These are phyloP conservation scores for Yarrowia bubula DNA, from an alignment of 805 yeast species.

Conservation along the genomic window DNA sequence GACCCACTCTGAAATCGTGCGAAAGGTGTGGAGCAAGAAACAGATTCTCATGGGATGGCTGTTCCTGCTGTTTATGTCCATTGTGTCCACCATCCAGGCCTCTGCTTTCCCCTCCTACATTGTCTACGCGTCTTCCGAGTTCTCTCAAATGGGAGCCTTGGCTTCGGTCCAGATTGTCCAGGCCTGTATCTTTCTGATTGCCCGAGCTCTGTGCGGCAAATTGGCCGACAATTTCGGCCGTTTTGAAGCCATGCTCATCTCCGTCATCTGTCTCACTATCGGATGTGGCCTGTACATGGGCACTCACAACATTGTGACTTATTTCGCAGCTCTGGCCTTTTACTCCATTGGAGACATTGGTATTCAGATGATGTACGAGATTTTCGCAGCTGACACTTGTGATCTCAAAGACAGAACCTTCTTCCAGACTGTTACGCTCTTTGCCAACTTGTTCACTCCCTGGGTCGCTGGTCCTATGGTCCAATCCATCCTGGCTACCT, in stretches of 20 bases:
- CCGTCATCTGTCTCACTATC: background rate
- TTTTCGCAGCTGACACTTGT: constrained; percentile 42
- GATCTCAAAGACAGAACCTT: constrained; percentile 44
- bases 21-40: constrained; percentile 11
- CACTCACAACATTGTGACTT: constrained; percentile 38
- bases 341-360: constrained; percentile 44
- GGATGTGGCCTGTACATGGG: constrained; percentile 19
- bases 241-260: constrained; percentile 13
- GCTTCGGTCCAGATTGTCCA: constrained; percentile 14
- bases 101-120: constrained; percentile 8
- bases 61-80: constrained; percentile 10
- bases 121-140: constrained; percentile 10
- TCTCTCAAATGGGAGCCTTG: constrained; percentile 1
- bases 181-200: constrained; percentile 4
- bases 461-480: constrained; percentile 42
- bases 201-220: constrained; percentile 8
- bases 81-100: background rate
- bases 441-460: constrained; percentile 44
- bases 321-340: constrained; percentile 42
- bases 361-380: constrained; percentile 40
- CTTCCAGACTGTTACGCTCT: constrained; percentile 39
- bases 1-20: constrained; percentile 19
- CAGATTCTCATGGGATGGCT: background rate
- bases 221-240: constrained; percentile 21
- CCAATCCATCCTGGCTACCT: constrained; percentile 35